These are phyloP conservation scores for Pythium scleroteichum DNA, from an alignment of 352 stramenopile genomes.

Conservation along the genomic window DNA sequence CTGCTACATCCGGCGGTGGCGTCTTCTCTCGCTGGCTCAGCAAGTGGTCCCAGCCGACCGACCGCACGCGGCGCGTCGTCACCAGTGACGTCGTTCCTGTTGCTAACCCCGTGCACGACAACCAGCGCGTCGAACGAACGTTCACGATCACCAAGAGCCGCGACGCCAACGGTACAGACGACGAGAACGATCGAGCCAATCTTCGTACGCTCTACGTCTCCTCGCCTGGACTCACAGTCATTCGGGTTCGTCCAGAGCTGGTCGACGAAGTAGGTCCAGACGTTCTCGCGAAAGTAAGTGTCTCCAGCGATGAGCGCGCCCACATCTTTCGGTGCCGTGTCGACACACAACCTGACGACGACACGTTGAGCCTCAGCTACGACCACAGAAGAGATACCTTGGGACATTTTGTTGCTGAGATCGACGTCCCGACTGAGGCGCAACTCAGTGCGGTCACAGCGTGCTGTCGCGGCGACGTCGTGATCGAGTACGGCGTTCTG, in stretches of 20 bases:
- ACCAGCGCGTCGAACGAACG: constrained; percentile 18
- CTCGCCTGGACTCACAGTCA: constrained; percentile 13
- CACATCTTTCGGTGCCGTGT: not conserved
- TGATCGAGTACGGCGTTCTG: constrained; percentile 12
- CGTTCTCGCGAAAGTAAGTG: constrained; percentile 6
- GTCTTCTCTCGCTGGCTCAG: too few relatives aligned
- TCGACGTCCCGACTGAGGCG: constrained; percentile 3
- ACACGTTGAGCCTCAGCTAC: not conserved
- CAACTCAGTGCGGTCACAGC: constrained; percentile 5
- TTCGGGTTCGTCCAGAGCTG: constrained; percentile 10
- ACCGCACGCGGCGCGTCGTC: constrained; percentile 5
- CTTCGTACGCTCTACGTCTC: constrained; percentile 8
- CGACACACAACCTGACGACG: not conserved
- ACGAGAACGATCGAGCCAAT: not conserved
- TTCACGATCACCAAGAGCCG: constrained; percentile 6
- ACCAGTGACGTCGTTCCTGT: not conserved
- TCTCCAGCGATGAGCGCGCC: constrained; percentile 6
- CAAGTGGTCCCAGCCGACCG: too few relatives aligned
- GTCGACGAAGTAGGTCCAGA: not conserved
- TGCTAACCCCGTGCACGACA: constrained; percentile 9
- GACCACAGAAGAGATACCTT: not conserved
- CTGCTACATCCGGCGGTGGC: too few relatives aligned
- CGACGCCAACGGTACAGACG: not conserved
- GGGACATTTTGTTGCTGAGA: constrained; percentile 14
- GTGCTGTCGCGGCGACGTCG: constrained; percentile 15